phyloP scores from a whole-genome alignment of 257 asterid species.

The Henckelia pumila region DNA sequence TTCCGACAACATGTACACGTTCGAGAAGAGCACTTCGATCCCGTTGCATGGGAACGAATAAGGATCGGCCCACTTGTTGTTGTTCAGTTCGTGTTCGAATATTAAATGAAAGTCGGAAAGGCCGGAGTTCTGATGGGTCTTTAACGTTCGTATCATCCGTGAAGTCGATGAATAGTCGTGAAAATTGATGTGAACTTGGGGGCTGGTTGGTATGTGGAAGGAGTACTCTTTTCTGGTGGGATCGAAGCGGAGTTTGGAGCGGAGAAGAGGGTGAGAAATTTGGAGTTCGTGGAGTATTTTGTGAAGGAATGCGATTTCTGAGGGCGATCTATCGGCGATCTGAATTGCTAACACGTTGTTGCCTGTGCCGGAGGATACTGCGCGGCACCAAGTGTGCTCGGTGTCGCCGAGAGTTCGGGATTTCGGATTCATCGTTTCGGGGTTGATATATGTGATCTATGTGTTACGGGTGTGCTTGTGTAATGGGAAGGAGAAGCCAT shows the following conservation, averaged over 20 bases:
- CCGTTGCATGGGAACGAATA: constrained; percentile 46
- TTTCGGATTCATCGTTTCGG: neutral
- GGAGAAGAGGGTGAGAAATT: constrained; percentile 49
- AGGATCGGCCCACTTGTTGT: constrained; percentile 43
- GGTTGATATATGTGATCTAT: neutral
- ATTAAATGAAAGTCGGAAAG: constrained; percentile 39
- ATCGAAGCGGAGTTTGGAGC: constrained; percentile 52
- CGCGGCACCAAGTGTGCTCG: constrained; percentile 69
- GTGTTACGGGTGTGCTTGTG: too few species aligned
- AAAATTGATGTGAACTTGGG: neutral
- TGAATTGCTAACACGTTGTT: constrained; percentile 52
- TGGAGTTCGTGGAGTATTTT: constrained; percentile 38
- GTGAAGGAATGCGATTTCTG: constrained; percentile 26
- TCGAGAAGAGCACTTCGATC: constrained; percentile 32
- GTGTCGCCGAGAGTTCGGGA: constrained; percentile 42
- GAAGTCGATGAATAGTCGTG: constrained; percentile 33
- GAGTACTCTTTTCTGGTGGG: constrained; percentile 40
- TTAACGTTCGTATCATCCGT: constrained; percentile 21
- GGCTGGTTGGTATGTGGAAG: constrained; percentile 30
- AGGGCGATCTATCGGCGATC: constrained; percentile 23
- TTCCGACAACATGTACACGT: constrained; percentile 36
- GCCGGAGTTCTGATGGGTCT: neutral
- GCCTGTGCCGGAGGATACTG: constrained; percentile 70
- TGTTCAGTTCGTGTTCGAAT: constrained; percentile 59
- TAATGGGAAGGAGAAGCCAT: too few species aligned